These are phyloP conservation scores for Phialophora expanda DNA, from an alignment of 2,329 filamentous ascomycete species.

Conservation along the genomic window DNA sequence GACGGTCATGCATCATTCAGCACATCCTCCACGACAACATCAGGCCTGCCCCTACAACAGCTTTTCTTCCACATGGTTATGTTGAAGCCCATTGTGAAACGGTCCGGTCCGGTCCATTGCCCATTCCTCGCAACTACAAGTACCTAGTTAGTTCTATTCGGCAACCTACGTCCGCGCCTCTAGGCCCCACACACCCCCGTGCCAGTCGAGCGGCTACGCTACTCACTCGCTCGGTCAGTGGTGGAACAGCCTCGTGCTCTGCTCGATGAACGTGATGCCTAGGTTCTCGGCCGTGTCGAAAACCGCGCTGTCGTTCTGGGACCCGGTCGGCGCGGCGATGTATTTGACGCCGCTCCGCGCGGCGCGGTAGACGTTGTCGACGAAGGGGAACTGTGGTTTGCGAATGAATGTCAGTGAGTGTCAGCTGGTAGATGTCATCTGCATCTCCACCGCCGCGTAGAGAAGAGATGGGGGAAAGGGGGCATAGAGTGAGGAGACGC, in stretches of 20 bases:
- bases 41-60: background rate
- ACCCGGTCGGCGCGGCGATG: conserved; percentile 89
- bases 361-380: conserved; percentile 95
- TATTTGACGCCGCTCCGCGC: conserved; percentile 90
- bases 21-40: background rate
- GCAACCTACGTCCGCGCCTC: background rate
- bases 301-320: conserved; percentile 54
- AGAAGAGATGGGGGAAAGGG: background rate
- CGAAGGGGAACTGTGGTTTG: conserved; percentile 81
- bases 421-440: background rate
- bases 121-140: background rate
- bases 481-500: background rate
- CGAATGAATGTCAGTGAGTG: conserved; percentile 17
- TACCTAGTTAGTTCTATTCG: background rate
- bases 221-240: conserved; percentile 60
- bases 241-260: conserved; percentile 92
- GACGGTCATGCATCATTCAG: too few species aligned
- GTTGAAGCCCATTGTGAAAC: background rate
- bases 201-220: background rate
- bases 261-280: conserved; percentile 92
- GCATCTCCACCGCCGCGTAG: background rate
- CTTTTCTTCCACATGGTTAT: background rate
- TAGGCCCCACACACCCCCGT: too few species aligned
- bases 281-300: conserved; percentile 88
- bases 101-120: background rate